A percentile compares a stretch with the other conserved stretches of the same genome.
phyloP scores from a whole-genome alignment of 176 grass and related monocot species.

The Puya raimondii region DNA sequence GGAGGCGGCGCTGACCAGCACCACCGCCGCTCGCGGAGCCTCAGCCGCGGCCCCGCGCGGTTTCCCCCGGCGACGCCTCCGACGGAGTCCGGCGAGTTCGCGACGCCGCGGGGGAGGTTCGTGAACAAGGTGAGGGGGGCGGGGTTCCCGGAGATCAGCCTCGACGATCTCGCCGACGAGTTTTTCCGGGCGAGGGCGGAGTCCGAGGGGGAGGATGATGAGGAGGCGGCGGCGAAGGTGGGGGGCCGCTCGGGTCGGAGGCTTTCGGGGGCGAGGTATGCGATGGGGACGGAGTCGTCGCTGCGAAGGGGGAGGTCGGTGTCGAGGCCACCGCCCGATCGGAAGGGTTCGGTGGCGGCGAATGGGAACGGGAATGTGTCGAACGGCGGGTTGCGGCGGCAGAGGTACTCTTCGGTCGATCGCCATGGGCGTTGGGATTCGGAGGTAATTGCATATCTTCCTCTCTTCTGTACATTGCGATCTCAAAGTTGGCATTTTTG shows the following conservation, averaged over 20 bases:
- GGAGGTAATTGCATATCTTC: constrained; percentile 31
- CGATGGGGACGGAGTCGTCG: constrained; percentile 65
- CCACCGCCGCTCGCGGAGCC: constrained; percentile 59
- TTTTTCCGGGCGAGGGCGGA: constrained; percentile 81
- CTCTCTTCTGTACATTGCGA: no score
- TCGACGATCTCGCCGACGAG: constrained; percentile 94
- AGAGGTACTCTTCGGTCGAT: constrained; percentile 48
- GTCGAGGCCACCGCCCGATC: constrained; percentile 50
- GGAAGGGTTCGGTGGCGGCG: background rate
- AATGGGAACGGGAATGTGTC: constrained; percentile 1
- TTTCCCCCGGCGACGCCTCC: constrained; percentile 23
- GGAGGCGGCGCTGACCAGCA: background rate
- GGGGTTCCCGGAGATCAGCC: constrained; percentile 49
- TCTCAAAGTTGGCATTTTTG: background rate
- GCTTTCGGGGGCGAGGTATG: constrained; percentile 47
- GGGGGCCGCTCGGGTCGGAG: constrained; percentile 16
- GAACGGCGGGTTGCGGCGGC: constrained; percentile 7
- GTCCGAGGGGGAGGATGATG: constrained; percentile 69
- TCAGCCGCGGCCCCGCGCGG: constrained; percentile 44
- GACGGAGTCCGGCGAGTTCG: constrained; percentile 35
- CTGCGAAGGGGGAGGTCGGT: constrained; percentile 54
- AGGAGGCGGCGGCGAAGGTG: background rate
- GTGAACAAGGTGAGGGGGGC: constrained; percentile 48
- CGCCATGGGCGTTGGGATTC: constrained; percentile 41
- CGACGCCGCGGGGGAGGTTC: constrained; percentile 65